phyloP scores from a whole-genome alignment of 1,284 basidiomycete species.

The Coniferiporia sulphurascens region DNA sequence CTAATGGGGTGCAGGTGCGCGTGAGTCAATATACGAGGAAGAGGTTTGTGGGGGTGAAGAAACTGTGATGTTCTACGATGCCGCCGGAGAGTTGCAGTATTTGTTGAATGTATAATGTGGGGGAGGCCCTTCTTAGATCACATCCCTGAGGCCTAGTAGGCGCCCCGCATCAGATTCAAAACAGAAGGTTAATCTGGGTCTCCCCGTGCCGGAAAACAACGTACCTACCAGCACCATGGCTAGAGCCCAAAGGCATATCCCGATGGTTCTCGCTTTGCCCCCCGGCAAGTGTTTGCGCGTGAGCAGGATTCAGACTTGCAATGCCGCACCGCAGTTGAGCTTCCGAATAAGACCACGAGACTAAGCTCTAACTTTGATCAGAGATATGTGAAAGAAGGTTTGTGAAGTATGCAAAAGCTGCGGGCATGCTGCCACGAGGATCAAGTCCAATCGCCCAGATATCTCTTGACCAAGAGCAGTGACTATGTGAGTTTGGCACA shows the following conservation, averaged over 20 bases:
- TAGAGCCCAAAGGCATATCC: background rate
- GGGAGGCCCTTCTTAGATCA: constrained; percentile 8
- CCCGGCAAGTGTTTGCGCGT: background rate
- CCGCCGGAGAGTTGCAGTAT: constrained; percentile 1
- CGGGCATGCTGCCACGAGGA: background rate
- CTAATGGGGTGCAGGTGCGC: constrained; percentile 6
- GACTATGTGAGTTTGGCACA: background rate
- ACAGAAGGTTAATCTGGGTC: constrained; percentile 12
- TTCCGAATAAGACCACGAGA: background rate
- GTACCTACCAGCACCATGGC: background rate
- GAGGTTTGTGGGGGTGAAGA: constrained; percentile 10
- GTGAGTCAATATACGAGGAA: constrained; percentile 1
- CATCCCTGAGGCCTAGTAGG: background rate
- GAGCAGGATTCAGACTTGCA: background rate
- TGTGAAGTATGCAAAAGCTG: background rate
- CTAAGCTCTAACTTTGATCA: background rate
- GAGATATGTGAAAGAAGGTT: background rate
- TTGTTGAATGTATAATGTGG: constrained; percentile 5
- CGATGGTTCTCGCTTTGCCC: constrained; percentile 2
- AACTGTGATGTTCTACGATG: constrained; percentile 9
- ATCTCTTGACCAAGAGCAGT: too few species aligned
- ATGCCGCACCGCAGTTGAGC: background rate
- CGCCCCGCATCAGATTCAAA: constrained; percentile 7
- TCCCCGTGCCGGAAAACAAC: background rate
- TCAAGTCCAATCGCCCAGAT: background rate